Evolutionary conservation across 192 early-diverging fungal genomes (phyloP).

Genomic region (Umbelopsis vinacea): DNA sequence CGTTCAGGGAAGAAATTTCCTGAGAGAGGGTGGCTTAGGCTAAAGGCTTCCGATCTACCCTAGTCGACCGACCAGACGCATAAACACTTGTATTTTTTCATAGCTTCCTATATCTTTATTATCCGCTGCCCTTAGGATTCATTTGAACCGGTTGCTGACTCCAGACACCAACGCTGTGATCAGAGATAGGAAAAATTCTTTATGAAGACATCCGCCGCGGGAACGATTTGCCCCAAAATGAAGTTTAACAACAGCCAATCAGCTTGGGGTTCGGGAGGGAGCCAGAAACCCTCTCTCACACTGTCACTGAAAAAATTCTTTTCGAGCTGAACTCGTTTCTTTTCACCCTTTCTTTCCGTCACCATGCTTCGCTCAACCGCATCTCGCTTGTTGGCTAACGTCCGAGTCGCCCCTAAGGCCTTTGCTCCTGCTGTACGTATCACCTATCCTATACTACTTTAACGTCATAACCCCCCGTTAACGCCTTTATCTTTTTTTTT

Average conservation of each 20-base stretch:
- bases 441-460: neutral
- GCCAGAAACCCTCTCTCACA: conserved; percentile 8
- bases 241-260: conserved; percentile 1
- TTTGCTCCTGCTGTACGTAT: conserved; percentile 28
- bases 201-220: neutral
- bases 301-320: conserved; percentile 20
- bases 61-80: no score
- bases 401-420: conserved; percentile 22
- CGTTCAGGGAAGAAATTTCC: no score
- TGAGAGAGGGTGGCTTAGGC: no score
- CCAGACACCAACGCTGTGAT: neutral
- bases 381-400: conserved; percentile 38
- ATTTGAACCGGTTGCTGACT: no score
- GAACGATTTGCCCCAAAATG: conserved; percentile 4
- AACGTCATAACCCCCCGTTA: neutral
- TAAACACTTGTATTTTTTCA: no score
- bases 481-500: neutral
- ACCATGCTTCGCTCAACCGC: conserved; percentile 40
- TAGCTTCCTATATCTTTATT: no score
- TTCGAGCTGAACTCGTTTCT: conserved; percentile 6
- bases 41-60: no score
- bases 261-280: conserved; percentile 11
- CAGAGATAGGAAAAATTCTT: neutral
- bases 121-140: no score
- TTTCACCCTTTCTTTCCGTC: conserved; percentile 19